Base-by-base conservation (phyloP, 2,329 filamentous ascomycete species). In the Trichoderma guizhouense region DNA sequence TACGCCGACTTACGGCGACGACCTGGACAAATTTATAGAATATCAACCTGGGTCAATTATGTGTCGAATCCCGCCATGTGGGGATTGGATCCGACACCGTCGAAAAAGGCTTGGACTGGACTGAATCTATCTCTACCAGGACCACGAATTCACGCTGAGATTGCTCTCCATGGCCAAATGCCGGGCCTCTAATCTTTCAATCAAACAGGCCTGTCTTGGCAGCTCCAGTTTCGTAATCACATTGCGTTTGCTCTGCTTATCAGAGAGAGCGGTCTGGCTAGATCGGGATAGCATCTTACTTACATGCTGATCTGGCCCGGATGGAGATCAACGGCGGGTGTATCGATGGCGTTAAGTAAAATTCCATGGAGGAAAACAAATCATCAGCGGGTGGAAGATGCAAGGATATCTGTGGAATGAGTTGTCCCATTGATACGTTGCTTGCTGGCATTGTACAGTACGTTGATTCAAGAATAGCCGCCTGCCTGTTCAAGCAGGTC, bases 11-110 rank as follows among this genome's bases (percentile, higher is more conserved):
- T 47, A 21, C 32, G 34, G 60, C 51, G 63, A 66, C 43, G 30
- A 28, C 51, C 51, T 36, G 51, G 51, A 18, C 47, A 26, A 36
- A 57, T 67, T 57, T 67, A 67, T 67, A 67, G 64, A n/a, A 57
- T 7, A 24, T 26, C 47, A 26, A 36, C 14, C 43, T 57, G 47
- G 30, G 30, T 66, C 32, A 32, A 43, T 28, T 18, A 36, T 18
- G 62, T 64, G 62, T 51, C 62, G 39, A n/a, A 32, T 64, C 39
- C 32, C 34, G 32, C 51, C 5, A 67, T 67, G 64, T 67, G 64
- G 64, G 53, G 51, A 57, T 57, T 30, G 24, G 64, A 43, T 58
- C 53, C 32, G 18, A 24, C 51, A 15, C 64, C 51, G 34, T 24
- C 64, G 64, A 53, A 58, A 21, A 67, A 43, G 43, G 47, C 36